These are phyloP conservation scores for Trametes cingulata DNA, from an alignment of 768 basidiomycete species.

Conservation along the genomic window DNA sequence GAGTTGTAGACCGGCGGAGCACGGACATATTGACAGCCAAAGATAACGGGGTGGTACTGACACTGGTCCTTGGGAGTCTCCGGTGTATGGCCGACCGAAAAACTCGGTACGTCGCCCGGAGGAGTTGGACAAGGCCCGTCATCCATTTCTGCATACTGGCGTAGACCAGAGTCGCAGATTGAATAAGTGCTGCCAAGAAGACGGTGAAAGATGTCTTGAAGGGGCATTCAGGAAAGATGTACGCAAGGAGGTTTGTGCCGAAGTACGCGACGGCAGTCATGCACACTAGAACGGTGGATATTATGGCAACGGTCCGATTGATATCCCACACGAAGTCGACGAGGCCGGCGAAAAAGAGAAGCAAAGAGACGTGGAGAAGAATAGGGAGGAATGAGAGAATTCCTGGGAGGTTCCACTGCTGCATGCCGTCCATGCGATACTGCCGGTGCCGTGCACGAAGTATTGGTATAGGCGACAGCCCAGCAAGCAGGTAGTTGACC, in stretches of 20 bases:
- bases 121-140: too few species aligned
- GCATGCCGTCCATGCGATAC: conserved; percentile 42
- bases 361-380: conserved; percentile 49
- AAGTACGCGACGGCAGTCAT: conserved; percentile 19
- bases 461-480: conserved; percentile 29
- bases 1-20: neutral
- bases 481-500: conserved; percentile 39
- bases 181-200: neutral
- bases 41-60: too few species aligned
- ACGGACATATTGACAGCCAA: too few species aligned
- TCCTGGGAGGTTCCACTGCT: conserved; percentile 39
- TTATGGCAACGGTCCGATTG: conserved; percentile 17
- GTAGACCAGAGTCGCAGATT: neutral
- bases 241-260: conserved; percentile 19
- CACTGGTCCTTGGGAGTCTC: too few species aligned
- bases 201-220: conserved; percentile 23
- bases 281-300: conserved; percentile 4
- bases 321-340: conserved; percentile 42
- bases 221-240: conserved; percentile 17
- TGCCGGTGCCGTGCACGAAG: conserved; percentile 44
- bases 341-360: conserved; percentile 53
- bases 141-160: too few species aligned
- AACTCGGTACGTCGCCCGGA: too few species aligned
- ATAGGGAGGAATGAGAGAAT: conserved; percentile 45
- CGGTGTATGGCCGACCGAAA: too few species aligned